Evolutionary conservation across 2,329 filamentous ascomycete genomes (phyloP), one percentile per base, ranked within the genome.

Genomic region (Beauveria medogensis): DNA sequence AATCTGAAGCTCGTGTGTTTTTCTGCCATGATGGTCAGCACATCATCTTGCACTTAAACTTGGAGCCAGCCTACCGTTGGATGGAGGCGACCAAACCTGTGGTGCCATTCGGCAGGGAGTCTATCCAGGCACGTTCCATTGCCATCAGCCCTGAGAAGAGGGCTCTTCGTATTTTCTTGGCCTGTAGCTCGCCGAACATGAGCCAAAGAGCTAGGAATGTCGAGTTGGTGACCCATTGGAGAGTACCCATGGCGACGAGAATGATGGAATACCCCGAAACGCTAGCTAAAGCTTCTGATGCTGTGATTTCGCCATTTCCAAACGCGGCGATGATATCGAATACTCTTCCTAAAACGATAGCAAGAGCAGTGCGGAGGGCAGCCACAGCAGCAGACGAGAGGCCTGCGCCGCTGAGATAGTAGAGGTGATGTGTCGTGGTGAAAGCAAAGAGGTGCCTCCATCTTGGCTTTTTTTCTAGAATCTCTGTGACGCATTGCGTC

Each of bases 91-190:
- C 76, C 47, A 94, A 79, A 20, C 90, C 87, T 1, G 84, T 82
- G 20, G 90, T 80, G 0, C 92, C 93, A 60, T 90, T 85, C 43
- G 83, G 78, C 56, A 87, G 81, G 20, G 80, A 77, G 70, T 97
- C 92, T 68, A 90, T 96, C 92, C 92, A 97, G 51, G 81, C 79
- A 69, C 94, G 83, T 14, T 93, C 84, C 69, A 87, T 91, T 6
- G 77, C 74, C n/a, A 96, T 70, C 41, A 97, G 75, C 2, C 82
- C 82, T 1, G 75, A 67, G 68, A 96, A 96, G 3, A 94, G 73
- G 5, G 74, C 76, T 18, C 80, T 76, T 5, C 91, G 82, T 7
- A 85, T 86, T 52, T 74, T 82, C 37, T 81, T 82, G 0, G 89
- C 91, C 65, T 96, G 91, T 2, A 91, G 68, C 72, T 97, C 92